Conservation (phyloP, 257 asterid genomes). For the Solanum chiquidenum region DNA sequence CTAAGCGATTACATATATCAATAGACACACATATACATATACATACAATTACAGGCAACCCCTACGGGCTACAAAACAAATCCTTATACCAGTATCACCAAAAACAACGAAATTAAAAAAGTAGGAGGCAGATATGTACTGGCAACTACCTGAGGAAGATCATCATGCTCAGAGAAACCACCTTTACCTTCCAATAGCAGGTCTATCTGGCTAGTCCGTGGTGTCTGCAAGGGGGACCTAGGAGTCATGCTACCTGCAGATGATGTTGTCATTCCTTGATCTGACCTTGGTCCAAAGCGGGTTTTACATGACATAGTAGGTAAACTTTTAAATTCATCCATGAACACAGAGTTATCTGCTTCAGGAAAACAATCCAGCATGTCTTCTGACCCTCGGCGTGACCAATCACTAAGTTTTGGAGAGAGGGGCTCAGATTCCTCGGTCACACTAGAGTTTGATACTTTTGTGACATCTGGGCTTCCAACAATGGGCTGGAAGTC, state of each 20-base stretch:
- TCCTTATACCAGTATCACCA: background rate
- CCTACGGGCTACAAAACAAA: background rate
- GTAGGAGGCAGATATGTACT: background rate
- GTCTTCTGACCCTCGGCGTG: conserved; percentile 96
- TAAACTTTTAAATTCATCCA: conserved; percentile 78
- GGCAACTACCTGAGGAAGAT: conserved; percentile 77
- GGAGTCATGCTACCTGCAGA: conserved; percentile 99
- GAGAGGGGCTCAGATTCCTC: conserved; percentile 89
- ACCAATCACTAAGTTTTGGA: conserved; percentile 94
- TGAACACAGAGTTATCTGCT: conserved; percentile 54
- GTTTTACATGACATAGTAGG: conserved; percentile 85
- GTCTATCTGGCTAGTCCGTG: conserved; percentile 76
- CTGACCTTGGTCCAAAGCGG: conserved; percentile 92
- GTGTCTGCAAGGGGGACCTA: conserved; percentile 88
- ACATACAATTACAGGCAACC: background rate
- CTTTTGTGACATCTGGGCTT: conserved; percentile 79
- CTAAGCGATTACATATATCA: background rate
- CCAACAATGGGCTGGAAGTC: conserved; percentile 52
- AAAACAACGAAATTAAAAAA: background rate
- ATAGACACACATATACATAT: background rate
- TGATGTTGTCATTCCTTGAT: conserved; percentile 95
- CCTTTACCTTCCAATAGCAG: conserved; percentile 80
- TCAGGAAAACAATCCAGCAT: conserved; percentile 88
- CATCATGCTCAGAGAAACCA: conserved; percentile 87
- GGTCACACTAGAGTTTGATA: conserved; percentile 68